These are phyloP conservation scores for Trametes villosa DNA, from an alignment of 768 basidiomycete species.

Conservation along the genomic window DNA sequence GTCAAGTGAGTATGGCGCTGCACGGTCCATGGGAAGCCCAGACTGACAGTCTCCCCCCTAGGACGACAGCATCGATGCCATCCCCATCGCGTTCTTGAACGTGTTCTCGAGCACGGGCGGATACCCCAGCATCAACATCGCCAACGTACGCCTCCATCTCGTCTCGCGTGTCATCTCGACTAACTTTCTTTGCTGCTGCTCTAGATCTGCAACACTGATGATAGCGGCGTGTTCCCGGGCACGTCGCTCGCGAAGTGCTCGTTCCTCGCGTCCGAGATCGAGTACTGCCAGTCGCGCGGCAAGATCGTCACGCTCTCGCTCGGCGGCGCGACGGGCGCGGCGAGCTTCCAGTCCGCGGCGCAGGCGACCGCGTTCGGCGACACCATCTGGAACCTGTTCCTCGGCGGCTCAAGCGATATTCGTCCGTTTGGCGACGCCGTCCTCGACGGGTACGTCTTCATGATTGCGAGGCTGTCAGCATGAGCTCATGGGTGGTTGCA, in stretches of 20 bases:
- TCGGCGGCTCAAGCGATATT: slow-evolving; percentile 62
- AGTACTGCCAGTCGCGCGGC: slow-evolving; percentile 56
- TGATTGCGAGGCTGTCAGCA: background rate
- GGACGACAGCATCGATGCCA: slow-evolving; percentile 59
- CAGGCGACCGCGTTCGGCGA: slow-evolving; percentile 64
- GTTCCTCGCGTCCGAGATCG: slow-evolving; percentile 61
- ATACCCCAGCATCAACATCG: slow-evolving; percentile 60
- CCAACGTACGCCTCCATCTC: slow-evolving; percentile 47
- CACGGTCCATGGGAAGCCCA: background rate
- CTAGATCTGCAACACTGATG: slow-evolving; percentile 62
- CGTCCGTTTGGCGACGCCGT: slow-evolving; percentile 75
- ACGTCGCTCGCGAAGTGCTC: slow-evolving; percentile 64
- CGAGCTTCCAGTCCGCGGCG: slow-evolving; percentile 60
- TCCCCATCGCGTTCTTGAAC: slow-evolving; percentile 65
- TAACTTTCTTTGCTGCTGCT: background rate
- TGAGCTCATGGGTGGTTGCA: slow-evolving; percentile 1
- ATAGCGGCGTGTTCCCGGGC: slow-evolving; percentile 61
- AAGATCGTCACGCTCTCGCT: slow-evolving; percentile 45
- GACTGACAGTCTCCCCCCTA: slow-evolving; percentile 20
- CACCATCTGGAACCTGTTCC: slow-evolving; percentile 72
- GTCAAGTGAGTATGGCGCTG: slow-evolving; percentile 42
- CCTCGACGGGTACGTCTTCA: slow-evolving; percentile 61
- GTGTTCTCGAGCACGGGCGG: slow-evolving; percentile 62
- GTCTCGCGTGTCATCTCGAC: slow-evolving; percentile 17
- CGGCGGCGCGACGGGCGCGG: slow-evolving; percentile 57